Evolutionary conservation across 306 rosid species (phyloP).

Genomic region (Trifolium fragiferum): DNA sequence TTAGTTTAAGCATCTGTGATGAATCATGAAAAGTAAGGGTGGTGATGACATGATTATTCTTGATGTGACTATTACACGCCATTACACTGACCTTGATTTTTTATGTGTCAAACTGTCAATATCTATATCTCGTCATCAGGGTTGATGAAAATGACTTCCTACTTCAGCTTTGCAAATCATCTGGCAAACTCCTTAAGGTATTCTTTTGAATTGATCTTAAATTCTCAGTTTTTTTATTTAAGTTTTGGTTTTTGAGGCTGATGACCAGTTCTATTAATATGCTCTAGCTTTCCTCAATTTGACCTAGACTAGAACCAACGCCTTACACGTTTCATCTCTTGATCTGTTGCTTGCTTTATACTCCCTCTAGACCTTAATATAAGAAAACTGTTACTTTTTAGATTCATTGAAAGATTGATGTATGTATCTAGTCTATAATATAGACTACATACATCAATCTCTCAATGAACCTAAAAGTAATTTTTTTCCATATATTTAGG

Average conservation of each 20-base stretch:
- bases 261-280: neutral
- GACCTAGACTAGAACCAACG: neutral
- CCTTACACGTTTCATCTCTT: neutral
- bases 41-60: constrained; percentile 12
- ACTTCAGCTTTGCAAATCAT: constrained; percentile 75
- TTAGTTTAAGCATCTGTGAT: neutral
- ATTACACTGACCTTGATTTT: neutral
- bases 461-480: too few species aligned
- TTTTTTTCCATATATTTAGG: too few species aligned
- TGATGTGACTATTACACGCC: constrained; percentile 5
- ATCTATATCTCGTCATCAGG: constrained; percentile 54
- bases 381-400: too few species aligned
- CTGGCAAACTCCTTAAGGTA: constrained; percentile 88
- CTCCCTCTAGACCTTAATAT: too few species aligned
- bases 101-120: constrained; percentile 11
- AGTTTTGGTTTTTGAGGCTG: neutral
- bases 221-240: neutral
- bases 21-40: constrained; percentile 12
- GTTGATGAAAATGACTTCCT: constrained; percentile 84
- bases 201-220: constrained; percentile 1
- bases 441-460: too few species aligned
- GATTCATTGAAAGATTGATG: too few species aligned
- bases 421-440: too few species aligned
- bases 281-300: neutral
- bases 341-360: constrained; percentile 9